These are phyloP conservation scores for Amniculicola lignicola DNA, from an alignment of 495 filamentous ascomycete genomes.

Conservation along the genomic window DNA sequence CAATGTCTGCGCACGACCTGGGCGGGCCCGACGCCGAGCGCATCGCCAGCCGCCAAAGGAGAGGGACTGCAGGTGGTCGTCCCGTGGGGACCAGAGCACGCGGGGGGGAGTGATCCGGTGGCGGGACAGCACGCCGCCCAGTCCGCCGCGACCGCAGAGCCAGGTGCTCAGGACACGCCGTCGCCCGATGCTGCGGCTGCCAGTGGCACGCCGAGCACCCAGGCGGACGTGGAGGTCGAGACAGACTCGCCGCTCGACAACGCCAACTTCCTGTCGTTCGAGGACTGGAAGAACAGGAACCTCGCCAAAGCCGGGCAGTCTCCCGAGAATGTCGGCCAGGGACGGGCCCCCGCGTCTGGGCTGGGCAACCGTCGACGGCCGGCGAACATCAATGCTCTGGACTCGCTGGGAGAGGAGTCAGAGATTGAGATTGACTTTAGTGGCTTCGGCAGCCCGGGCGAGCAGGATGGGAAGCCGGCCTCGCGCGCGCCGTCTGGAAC, in stretches of 20 bases:
- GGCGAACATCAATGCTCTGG: conserved; percentile 60
- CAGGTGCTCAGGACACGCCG: neutral
- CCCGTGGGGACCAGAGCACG: conserved; percentile 8
- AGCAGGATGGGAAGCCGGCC: conserved; percentile 1
- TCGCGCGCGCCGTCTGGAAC: conserved; percentile 4
- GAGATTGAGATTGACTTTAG: conserved; percentile 92
- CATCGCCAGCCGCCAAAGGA: neutral
- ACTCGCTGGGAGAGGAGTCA: conserved; percentile 77
- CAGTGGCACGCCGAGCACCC: conserved; percentile 12
- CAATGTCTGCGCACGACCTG: conserved; percentile 63
- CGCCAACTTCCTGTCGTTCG: conserved; percentile 90
- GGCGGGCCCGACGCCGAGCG: conserved; percentile 25
- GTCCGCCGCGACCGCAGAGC: neutral
- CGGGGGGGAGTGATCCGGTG: neutral
- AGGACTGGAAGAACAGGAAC: conserved; percentile 97
- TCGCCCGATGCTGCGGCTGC: neutral
- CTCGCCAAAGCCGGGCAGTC: conserved; percentile 83
- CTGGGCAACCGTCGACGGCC: conserved; percentile 49
- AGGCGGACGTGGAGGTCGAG: conserved; percentile 48
- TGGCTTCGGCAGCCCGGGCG: conserved; percentile 54
- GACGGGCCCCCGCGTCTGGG: conserved; percentile 41
- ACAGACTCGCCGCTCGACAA: conserved; percentile 71
- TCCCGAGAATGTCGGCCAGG: conserved; percentile 63
- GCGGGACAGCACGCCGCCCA: neutral
- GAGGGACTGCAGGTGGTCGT: conserved; percentile 18